Base-by-base conservation (phyloP, 148 eudicot genomes). In the Fagopyrum esculentum region DNA sequence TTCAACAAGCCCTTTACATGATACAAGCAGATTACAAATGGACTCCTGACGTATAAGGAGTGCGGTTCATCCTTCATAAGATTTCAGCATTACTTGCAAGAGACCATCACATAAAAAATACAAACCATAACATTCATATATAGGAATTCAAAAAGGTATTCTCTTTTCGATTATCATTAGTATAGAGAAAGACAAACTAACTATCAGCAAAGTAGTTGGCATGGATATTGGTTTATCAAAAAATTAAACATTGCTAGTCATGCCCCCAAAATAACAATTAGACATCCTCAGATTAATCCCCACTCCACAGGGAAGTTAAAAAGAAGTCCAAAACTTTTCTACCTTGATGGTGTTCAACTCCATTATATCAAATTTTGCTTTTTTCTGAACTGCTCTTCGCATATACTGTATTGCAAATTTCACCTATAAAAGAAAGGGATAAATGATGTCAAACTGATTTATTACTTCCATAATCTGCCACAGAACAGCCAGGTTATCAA, bases 381-480 rank as follows among this genome's bases (percentile, higher is more conserved):
- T 95, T 76, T 95, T 95, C 78, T 74, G 86, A 76, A 95, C 88
- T 43, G 97, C 98, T 82, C 90, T 92, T 72, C 97, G 83, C 99
- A 95, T 95, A 78, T 87, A 95, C 71, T 95, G 99, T 81, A 95
- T 95, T 45, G 99, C 99, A 85, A 92, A 95, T 84, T 95, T 95
- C 71, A 95, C 91, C 99, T 95, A 69, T 17, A 75, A 75, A 1
- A 70, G 51, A 66, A 66, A 66, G n/a, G 17, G 60, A 57, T n/a
- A 19, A 59, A 69, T 35, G n/a, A 19, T 50, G 17, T 29, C 13
- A 4, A 59, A 9, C 64, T 40, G 68, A 29, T 22, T 61, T 61
- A 16, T 35, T 50, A n/a, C 45, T 71, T 71, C 57, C 51, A 12
- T 12, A 63, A 30, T 49, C 47, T 61, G 22, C 9, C 68, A 57